Base-by-base conservation (phyloP, 1,284 basidiomycete genomes). In the Fistulinella cinereoalba region DNA sequence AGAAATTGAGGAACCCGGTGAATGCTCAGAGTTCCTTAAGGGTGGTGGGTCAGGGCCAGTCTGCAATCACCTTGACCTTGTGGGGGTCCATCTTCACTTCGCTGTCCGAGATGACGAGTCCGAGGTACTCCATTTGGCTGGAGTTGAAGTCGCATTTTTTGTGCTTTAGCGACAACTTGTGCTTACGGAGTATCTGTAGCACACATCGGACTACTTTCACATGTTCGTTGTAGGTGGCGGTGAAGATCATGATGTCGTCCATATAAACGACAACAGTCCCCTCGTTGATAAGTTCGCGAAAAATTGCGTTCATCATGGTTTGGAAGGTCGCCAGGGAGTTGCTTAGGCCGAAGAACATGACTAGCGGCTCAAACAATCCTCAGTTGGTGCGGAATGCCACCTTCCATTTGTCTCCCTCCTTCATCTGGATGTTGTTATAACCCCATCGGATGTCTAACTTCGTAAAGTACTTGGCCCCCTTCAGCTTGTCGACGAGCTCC, bases 341-440 rank as follows among this genome's bases (percentile, higher is more conserved):
- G 32, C 16, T 33, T 3, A 33, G 32, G 7, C 32, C n/a, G 11
- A 19, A 19, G 32, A 33, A 31, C 29, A 31, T 31, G 7, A 31
- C 29, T 11, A 31, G 29, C 29, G n/a, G 45, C 16, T 50, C 10
- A 0, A 44, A 51, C 0, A 51, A 3, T 0, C 46, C 38, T 0
- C 3, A 2, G 7, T 49, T 50, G 0, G 37, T 50, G 5, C 8
- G 3, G 13, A 51, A 49, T 0, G 25, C 36, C 0, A 22, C 48
- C 22, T 49, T 49, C 44, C 40, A 49, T 31, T 49, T 23, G 10
- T 49, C 25, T 3, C 31, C 36, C 1, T 42, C 37, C 5, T 16
- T 15, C 13, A 47, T 42, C 0, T 25, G 1, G 0, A 49, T 9
- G 13, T 49, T 49, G 2, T 49, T 47, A 4, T 49, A 49, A 1